These are phyloP conservation scores for Apiotrichum veenhuisii DNA, from an alignment of 1,284 basidiomycete species.

Conservation along the genomic window DNA sequence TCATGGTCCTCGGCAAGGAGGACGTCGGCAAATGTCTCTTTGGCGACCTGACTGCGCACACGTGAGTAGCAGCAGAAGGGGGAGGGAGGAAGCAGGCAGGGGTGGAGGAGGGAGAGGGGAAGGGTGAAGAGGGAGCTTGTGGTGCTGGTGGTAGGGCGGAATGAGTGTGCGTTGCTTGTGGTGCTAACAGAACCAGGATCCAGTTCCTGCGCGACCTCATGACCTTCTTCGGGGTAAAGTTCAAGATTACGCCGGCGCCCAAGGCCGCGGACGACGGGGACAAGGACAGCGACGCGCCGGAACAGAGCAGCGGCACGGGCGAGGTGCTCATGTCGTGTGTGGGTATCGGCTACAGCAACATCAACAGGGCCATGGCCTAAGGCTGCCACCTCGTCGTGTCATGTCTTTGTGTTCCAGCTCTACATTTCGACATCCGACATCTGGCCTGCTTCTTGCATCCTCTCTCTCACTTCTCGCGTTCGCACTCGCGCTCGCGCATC, in stretches of 20 bases:
- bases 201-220: constrained; percentile 84
- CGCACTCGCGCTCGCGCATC: too few relatives aligned
- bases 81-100: too few relatives aligned
- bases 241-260: constrained; percentile 51
- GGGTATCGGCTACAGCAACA: constrained; percentile 53
- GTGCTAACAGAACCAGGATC: constrained; percentile 59
- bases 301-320: constrained; percentile 15
- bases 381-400: too few relatives aligned
- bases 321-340: constrained; percentile 51
- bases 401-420: background rate
- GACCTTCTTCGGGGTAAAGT: constrained; percentile 68
- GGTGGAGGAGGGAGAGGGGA: too few relatives aligned
- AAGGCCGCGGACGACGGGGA: constrained; percentile 6
- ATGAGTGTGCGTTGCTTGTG: too few relatives aligned
- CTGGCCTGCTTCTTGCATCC: too few relatives aligned
- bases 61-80: constrained; percentile 62
- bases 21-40: constrained; percentile 88
- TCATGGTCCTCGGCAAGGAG: constrained; percentile 94
- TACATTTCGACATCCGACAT: background rate
- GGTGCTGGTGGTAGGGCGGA: too few relatives aligned
- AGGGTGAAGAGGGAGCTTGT: too few relatives aligned
- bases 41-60: constrained; percentile 72
- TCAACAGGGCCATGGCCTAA: constrained; percentile 52
- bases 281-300: background rate
- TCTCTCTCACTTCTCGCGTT: too few relatives aligned